Conservation (phyloP, 768 basidiomycete genomes). For the Pisolithus sp. region DNA sequence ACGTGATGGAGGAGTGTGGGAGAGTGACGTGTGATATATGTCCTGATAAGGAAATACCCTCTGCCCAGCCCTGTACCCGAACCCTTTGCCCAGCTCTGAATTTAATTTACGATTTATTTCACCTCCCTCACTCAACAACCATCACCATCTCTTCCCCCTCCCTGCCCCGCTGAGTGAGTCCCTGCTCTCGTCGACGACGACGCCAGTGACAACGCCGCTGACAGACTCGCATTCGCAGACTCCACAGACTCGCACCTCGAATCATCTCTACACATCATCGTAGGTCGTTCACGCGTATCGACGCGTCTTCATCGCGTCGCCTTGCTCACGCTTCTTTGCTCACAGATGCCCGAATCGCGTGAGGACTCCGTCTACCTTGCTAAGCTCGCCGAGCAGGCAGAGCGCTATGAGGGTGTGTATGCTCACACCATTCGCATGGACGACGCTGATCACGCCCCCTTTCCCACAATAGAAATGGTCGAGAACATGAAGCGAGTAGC, state of each 20-base stretch:
- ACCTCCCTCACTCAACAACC: slow-evolving; percentile 41
- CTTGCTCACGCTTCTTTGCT: slow-evolving; percentile 10
- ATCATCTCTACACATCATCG: slow-evolving; percentile 28
- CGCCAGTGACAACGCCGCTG: slow-evolving; percentile 19
- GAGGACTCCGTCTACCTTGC: slow-evolving; percentile 99
- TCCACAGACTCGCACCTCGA: slow-evolving; percentile 15
- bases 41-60: slow-evolving; percentile 24
- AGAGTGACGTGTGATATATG: slow-evolving; percentile 23
- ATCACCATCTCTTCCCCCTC: slow-evolving; percentile 35
- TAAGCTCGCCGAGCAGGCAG: slow-evolving; percentile 99
- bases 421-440: slow-evolving; percentile 8
- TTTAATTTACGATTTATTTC: slow-evolving; percentile 55
- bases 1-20: slow-evolving; percentile 16
- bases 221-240: slow-evolving; percentile 3
- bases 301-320: slow-evolving; percentile 30
- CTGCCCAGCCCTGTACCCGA: slow-evolving; percentile 40
- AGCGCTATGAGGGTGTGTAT: slow-evolving; percentile 89
- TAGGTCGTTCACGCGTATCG: slow-evolving; percentile 35
- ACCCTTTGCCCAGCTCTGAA: slow-evolving; percentile 71
- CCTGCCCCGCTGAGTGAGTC: slow-evolving; percentile 37
- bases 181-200: slow-evolving; percentile 24
- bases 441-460: slow-evolving; percentile 3
- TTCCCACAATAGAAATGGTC: slow-evolving; percentile 71
- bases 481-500: slow-evolving; percentile 99
- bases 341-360: slow-evolving; percentile 71